Evolutionary conservation across 106 monocot genomes (phyloP).

Genomic region (Dioscorea dumetorum): DNA sequence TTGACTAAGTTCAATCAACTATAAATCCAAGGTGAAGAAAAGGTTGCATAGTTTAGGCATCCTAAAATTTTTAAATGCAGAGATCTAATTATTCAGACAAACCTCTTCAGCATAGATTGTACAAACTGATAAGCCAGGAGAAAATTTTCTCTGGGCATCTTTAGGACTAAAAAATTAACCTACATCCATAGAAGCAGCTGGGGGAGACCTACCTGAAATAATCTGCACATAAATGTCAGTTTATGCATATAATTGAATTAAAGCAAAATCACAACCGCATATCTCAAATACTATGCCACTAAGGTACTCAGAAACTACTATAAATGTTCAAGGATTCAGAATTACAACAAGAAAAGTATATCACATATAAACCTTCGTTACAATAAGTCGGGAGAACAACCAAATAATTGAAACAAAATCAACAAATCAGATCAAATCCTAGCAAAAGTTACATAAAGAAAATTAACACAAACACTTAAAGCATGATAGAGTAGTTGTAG

Average conservation of each 20-base stretch:
- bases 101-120: conserved; percentile 58
- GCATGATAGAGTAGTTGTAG: no score
- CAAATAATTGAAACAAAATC: no score
- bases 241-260: neutral
- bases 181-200: conserved; percentile 91
- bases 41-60: no score
- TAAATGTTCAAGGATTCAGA: neutral
- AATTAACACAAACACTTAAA: no score
- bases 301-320: neutral
- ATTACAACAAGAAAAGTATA: neutral
- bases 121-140: conserved; percentile 37
- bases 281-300: neutral
- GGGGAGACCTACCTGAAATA: conserved; percentile 97
- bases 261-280: no score
- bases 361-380: no score
- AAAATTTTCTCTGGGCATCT: conserved; percentile 51
- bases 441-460: no score
- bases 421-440: no score
- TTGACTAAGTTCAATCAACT: no score
- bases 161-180: conserved; percentile 92
- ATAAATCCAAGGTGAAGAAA: no score
- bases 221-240: conserved; percentile 42
- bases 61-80: no score
- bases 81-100: neutral
- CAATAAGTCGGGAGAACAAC: no score